These are phyloP conservation scores for Tricholoma furcatifolium DNA, from an alignment of 768 basidiomycete genomes.

Conservation along the genomic window DNA sequence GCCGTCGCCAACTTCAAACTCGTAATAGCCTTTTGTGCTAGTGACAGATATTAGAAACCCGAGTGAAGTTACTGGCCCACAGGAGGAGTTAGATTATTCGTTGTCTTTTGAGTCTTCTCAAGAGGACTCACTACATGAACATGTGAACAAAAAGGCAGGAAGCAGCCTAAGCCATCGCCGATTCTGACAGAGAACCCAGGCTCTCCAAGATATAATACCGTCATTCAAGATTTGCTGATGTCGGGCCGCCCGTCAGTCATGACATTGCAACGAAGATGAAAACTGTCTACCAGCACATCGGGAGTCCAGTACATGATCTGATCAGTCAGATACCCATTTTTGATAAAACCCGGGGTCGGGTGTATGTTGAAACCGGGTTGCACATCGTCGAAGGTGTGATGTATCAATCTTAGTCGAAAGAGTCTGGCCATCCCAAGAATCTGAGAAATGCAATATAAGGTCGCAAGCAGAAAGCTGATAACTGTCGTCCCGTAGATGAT, in stretches of 20 bases:
- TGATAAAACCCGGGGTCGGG: neutral
- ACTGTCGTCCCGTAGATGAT: conserved; percentile 2
- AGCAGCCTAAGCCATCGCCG: neutral
- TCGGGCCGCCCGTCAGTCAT: neutral
- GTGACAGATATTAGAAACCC: conserved; percentile 2
- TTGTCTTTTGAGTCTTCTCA: too few relatives aligned
- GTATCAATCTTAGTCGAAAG: neutral
- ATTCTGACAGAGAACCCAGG: conserved; percentile 5
- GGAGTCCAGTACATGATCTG: conserved; percentile 5
- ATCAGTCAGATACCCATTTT: neutral
- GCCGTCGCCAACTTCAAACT: neutral
- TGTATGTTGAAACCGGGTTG: neutral
- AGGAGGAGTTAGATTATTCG: too few relatives aligned
- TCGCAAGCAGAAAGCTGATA: conserved; percentile 4
- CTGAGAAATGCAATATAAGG: neutral
- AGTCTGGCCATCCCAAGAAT: neutral
- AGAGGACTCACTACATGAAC: conserved; percentile 1
- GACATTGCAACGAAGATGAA: neutral
- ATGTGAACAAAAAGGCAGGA: conserved; percentile 1
- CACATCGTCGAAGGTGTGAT: neutral
- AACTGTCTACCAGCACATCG: neutral
- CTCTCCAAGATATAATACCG: conserved; percentile 7
- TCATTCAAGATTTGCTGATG: conserved; percentile 6
- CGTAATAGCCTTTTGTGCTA: neutral
- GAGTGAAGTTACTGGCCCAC: neutral